Percentiles rank a stretch among this genome's conserved stretches.
phyloP scores from a whole-genome alignment of 1,284 basidiomycete species.

The Austroboletus novae-zelandiae region DNA sequence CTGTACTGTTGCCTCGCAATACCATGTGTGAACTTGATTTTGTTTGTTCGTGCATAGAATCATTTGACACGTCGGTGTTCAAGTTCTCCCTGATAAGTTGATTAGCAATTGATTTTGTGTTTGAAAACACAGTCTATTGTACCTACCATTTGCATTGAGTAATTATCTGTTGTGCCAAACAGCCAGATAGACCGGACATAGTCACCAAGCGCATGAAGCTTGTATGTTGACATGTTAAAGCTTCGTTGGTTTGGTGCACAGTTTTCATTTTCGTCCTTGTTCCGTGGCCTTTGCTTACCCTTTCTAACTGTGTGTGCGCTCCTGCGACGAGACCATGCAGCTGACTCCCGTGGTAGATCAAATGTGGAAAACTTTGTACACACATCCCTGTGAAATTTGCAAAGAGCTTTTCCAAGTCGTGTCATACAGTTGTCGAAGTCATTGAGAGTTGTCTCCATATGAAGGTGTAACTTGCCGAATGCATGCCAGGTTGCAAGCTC shows the following conservation, averaged over 20 bases:
- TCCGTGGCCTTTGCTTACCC: no score
- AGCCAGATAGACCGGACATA: constrained; percentile 29
- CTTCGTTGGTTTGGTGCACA: no score
- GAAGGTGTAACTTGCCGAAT: constrained; percentile 6
- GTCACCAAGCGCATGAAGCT: constrained; percentile 35
- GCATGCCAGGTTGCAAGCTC: not conserved
- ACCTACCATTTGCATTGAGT: constrained; percentile 34
- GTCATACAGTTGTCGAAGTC: constrained; percentile 17
- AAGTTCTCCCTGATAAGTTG: constrained; percentile 10
- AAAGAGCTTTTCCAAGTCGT: not conserved
- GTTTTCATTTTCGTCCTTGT: no score
- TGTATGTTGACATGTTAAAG: constrained; percentile 34
- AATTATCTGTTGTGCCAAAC: constrained; percentile 37
- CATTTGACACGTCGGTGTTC: constrained; percentile 27
- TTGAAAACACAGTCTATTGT: no score
- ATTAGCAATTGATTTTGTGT: not conserved
- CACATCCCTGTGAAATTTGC: not conserved
- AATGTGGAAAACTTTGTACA: not conserved
- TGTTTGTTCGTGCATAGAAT: constrained; percentile 34
- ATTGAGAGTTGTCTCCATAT: constrained; percentile 28
- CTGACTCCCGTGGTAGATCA: constrained; percentile 7
- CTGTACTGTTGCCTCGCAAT: constrained; percentile 27
- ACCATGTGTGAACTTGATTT: constrained; percentile 22
- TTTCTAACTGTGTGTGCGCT: no score
- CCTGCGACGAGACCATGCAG: not conserved